phyloP scores from a whole-genome alignment of 1,284 basidiomycete species.

The Porodaedalea pini region DNA sequence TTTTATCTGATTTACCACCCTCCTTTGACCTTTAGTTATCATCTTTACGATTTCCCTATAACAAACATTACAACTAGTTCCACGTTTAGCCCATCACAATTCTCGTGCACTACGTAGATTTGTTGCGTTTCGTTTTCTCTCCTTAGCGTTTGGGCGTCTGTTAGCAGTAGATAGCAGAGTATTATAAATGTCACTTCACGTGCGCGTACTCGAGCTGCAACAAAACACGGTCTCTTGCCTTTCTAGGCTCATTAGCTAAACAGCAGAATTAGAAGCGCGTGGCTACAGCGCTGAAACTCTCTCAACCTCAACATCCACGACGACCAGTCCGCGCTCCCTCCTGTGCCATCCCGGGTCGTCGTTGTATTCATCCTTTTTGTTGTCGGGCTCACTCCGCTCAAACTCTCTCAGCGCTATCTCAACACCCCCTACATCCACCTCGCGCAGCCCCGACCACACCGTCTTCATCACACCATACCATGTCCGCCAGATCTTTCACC shows the following conservation, averaged over 20 bases:
- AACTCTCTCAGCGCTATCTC: slow-evolving; percentile 6
- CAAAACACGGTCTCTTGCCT: not conserved
- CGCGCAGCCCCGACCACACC: not conserved
- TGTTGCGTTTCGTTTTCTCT: too few species aligned
- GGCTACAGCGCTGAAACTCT: not conserved
- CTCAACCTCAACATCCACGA: slow-evolving; percentile 8
- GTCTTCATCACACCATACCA: slow-evolving; percentile 24
- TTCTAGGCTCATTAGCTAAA: not conserved
- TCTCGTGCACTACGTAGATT: too few species aligned
- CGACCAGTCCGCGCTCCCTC: not conserved
- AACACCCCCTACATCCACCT: not conserved
- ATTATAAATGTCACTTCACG: not conserved
- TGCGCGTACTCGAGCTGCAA: not conserved
- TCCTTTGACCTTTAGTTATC: too few species aligned
- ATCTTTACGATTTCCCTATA: too few species aligned
- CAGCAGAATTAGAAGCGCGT: slow-evolving; percentile 1
- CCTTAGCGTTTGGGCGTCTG: too few species aligned
- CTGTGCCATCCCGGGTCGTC: not conserved
- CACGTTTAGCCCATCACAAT: too few species aligned
- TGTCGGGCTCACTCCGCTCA: not conserved
- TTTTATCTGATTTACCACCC: too few species aligned
- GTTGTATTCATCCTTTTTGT: not conserved
- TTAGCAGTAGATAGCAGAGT: too few species aligned
- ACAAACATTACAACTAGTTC: too few species aligned
- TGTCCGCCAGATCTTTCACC: slow-evolving; percentile 57